Base-by-base conservation (phyloP, 352 stramenopile species). In the Thraustotheca clavata region DNA sequence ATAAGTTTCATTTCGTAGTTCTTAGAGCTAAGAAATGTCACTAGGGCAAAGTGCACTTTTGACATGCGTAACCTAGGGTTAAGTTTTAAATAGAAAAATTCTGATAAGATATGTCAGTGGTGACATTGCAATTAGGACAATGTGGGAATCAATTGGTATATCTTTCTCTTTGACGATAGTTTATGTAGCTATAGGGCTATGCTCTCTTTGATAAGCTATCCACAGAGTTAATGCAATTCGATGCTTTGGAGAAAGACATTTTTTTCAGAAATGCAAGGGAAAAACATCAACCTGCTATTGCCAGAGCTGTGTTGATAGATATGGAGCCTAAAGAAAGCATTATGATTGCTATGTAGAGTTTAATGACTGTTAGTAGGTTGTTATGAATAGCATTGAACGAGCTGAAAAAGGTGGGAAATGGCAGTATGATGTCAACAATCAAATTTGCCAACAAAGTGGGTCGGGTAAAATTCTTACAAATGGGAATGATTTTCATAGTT, bases 291-390 rank as follows among this genome's bases (percentile, higher is more conserved):
- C 62, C 59, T n/a, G 62, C 40, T 46, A 55, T 55, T 14, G 83
- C 83, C 29, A 80, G 82, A 49, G 83, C 83, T 2, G 76, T 93
- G 62, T 73, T 93, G 9, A 71, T 93, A 2, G 83, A 93, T 62
- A 93, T 88, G 82, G 83, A 93, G 77, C 83, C 82, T 29, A 87
- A 88, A 38, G 81, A 89, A 8, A 52, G 8, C 43, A 52, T n/a
- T n/a, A n/a, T n/a, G n/a, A n/a, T n/a, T n/a, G n/a, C n/a, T n/a
- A n/a, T n/a, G n/a, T n/a, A n/a, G n/a, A n/a, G n/a, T n/a, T n/a
- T n/a, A n/a, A n/a, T n/a, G n/a, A n/a, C n/a, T n/a, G n/a, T n/a
- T n/a, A 16, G 16, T 34, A 62, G 55, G 55, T 62, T 18, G 55
- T 62, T n/a, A 14, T 11, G 16, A 38, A 62, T 40, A 54, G 55